A percentile compares a stretch with the other conserved stretches of the same genome.
Evolutionary conservation across 148 eudicot genomes (phyloP).

Genomic region (Vaccinium macrocarpon): DNA sequence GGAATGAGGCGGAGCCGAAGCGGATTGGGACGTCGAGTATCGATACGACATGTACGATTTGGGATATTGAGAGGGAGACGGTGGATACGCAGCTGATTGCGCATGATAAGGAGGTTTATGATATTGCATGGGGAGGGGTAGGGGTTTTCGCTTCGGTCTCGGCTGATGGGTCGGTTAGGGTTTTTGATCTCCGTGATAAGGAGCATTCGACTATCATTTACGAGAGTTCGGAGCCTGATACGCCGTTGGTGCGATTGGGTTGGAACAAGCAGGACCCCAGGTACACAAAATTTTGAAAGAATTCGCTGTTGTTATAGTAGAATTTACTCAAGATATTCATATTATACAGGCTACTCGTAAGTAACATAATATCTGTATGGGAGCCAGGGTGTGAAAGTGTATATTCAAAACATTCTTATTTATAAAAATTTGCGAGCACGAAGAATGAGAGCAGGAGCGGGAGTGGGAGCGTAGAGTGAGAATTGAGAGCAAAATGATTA

Average conservation of each 20-base stretch:
- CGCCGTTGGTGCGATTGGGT: slow-evolving; percentile 77
- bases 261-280: slow-evolving; percentile 99
- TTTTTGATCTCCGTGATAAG: slow-evolving; percentile 63
- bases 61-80: slow-evolving; percentile 66
- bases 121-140: slow-evolving; percentile 78
- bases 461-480: background rate
- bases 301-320: background rate
- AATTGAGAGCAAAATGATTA: background rate
- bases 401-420: no score
- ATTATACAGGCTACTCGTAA: background rate
- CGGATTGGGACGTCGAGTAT: slow-evolving; percentile 65
- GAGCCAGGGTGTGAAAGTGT: background rate
- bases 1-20: slow-evolving; percentile 73
- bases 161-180: slow-evolving; percentile 71
- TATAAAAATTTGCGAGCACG: no score
- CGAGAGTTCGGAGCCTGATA: slow-evolving; percentile 78
- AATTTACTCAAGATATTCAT: background rate
- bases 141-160: slow-evolving; percentile 76
- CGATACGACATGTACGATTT: slow-evolving; percentile 70
- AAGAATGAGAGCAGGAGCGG: background rate
- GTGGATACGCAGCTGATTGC: slow-evolving; percentile 76
- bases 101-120: slow-evolving; percentile 82
- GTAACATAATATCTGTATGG: background rate
- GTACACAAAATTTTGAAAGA: background rate
- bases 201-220: slow-evolving; percentile 76